phyloP scores from a whole-genome alignment of 805 yeast species.

The Candida incommunis region DNA sequence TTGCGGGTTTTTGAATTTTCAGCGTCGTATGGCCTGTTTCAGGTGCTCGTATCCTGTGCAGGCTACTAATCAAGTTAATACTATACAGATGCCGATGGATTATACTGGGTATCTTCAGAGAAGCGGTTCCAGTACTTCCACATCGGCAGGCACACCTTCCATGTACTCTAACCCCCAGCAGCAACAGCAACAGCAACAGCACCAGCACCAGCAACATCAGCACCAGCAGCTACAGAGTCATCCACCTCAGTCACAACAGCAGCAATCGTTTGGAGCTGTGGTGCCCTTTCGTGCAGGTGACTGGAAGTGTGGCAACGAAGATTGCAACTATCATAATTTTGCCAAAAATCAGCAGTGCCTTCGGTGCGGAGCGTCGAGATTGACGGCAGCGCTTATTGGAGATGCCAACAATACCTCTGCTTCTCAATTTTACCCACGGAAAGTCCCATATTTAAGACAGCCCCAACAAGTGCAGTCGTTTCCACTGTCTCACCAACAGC shows the following conservation, averaged over 20 bases:
- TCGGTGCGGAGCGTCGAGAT: slow-evolving; percentile 72
- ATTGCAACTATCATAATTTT: slow-evolving; percentile 80
- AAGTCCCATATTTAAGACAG: neutral
- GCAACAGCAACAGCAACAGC: no score
- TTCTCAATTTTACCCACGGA: neutral
- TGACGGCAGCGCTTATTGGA: slow-evolving; percentile 3
- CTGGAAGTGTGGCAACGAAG: slow-evolving; percentile 77
- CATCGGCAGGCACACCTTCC: slow-evolving; percentile 5
- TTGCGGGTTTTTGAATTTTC: slow-evolving; percentile 91
- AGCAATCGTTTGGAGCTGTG: slow-evolving; percentile 24
- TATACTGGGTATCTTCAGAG: slow-evolving; percentile 6
- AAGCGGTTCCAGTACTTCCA: slow-evolving; percentile 4
- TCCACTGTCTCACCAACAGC: slow-evolving; percentile 1
- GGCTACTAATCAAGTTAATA: slow-evolving; percentile 20
- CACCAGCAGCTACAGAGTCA: slow-evolving; percentile 10
- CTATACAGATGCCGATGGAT: slow-evolving; percentile 29
- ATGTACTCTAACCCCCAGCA: no score
- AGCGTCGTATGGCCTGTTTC: slow-evolving; percentile 86
- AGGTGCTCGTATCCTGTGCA: slow-evolving; percentile 60
- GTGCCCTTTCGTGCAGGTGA: slow-evolving; percentile 97
- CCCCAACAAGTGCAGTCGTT: slow-evolving; percentile 2
- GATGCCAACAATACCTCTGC: neutral
- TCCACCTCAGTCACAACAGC: no score
- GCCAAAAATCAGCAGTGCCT: slow-evolving; percentile 80
- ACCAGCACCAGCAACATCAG: no score